Evolutionary conservation across 257 asterid genomes (phyloP).

Genomic region (Scutellaria baicalensis): DNA sequence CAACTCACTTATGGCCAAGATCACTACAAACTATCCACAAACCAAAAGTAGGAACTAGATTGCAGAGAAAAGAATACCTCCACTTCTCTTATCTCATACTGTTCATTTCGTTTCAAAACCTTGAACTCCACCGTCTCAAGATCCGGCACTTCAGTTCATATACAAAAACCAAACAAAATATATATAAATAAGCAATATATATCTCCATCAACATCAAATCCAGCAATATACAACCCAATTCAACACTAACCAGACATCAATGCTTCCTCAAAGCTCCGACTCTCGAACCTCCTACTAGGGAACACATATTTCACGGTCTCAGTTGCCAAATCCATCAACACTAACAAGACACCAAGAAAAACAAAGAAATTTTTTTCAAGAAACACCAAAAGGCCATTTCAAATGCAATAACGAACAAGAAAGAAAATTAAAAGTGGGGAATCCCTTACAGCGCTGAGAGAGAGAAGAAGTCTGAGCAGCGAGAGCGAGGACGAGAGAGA

Average conservation of each 20-base stretch:
- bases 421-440: neutral
- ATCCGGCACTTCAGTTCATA: constrained; percentile 52
- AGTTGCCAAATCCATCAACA: constrained; percentile 51
- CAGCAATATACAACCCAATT: neutral
- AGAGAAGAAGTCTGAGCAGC: constrained; percentile 58
- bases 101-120: constrained; percentile 47
- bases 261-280: constrained; percentile 72
- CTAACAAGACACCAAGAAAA: constrained; percentile 19
- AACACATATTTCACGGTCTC: constrained; percentile 63
- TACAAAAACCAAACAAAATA: neutral
- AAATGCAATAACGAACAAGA: neutral
- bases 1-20: neutral
- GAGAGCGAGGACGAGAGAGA: constrained; percentile 73
- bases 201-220: neutral
- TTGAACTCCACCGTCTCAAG: constrained; percentile 73
- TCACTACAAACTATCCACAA: neutral
- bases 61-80: constrained; percentile 39
- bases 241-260: constrained; percentile 67
- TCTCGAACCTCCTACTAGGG: constrained; percentile 53
- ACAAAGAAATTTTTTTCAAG: neutral
- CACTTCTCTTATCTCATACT: constrained; percentile 75
- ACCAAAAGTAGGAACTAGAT: neutral
- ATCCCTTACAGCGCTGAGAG: constrained; percentile 57
- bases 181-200: neutral
- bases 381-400: neutral